Conservation (phyloP, 2,329 filamentous ascomycete species). For the Arthrocladium fulminans region DNA sequence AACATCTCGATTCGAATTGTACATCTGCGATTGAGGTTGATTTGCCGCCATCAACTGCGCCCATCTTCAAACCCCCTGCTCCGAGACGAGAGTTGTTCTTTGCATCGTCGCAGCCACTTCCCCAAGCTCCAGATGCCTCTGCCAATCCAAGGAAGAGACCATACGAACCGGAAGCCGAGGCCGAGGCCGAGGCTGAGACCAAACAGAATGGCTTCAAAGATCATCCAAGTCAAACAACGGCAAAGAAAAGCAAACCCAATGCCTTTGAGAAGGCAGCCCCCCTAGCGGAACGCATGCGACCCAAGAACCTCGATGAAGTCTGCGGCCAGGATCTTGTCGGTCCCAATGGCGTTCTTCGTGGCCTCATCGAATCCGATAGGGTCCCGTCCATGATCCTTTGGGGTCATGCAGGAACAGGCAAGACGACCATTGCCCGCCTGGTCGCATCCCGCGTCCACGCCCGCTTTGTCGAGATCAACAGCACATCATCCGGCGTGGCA, state of each 20-base stretch:
- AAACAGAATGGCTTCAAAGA: conserved; percentile 21
- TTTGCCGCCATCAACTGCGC: conserved; percentile 30
- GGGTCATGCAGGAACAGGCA: conserved; percentile 42
- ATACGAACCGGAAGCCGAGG: conserved; percentile 2
- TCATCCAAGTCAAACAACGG: conserved; percentile 30
- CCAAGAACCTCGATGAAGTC: conserved; percentile 72
- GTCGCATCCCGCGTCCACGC: conserved; percentile 74
- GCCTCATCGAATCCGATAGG: conserved; percentile 73
- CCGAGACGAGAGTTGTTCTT: conserved; percentile 31
- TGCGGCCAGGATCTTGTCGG: conserved; percentile 89
- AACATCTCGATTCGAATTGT: conserved; percentile 82
- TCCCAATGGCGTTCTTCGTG: conserved; percentile 69
- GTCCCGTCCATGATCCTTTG: conserved; percentile 95
- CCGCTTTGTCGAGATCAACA: conserved; percentile 92
- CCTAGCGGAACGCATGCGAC: conserved; percentile 88
- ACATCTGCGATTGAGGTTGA: conserved; percentile 50
- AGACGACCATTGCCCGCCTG: conserved; percentile 71
- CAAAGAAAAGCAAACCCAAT: conserved; percentile 58
- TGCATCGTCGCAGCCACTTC: conserved; percentile 23
- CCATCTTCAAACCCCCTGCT: conserved; percentile 47
- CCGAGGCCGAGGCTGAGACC: conserved; percentile 19
- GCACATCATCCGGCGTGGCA: conserved; percentile 74
- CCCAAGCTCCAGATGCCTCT: conserved; percentile 6
- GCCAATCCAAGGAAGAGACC: conserved; percentile 9
- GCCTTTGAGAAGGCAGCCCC: conserved; percentile 64